These are phyloP conservation scores for Pogostemon cablin DNA, from an alignment of 257 asterid species.

Conservation along the genomic window DNA sequence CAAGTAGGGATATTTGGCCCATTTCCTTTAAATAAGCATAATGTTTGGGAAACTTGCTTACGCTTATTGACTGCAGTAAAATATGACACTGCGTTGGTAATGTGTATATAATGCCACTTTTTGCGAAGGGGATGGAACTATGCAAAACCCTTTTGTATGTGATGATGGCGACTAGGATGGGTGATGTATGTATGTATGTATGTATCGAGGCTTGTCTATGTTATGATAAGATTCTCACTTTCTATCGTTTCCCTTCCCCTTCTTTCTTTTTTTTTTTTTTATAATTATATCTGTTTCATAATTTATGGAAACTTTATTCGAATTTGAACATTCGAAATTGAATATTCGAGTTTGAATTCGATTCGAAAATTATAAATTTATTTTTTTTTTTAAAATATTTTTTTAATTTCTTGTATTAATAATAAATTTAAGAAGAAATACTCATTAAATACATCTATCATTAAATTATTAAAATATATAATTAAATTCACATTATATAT, in stretches of 20 bases:
- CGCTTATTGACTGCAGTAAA: neutral
- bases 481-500: too few relatives aligned
- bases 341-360: too few relatives aligned
- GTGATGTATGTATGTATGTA: neutral
- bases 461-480: too few relatives aligned
- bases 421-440: too few relatives aligned
- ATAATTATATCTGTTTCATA: too few relatives aligned
- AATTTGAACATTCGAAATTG: too few relatives aligned
- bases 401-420: too few relatives aligned
- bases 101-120: constrained; percentile 10
- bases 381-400: too few relatives aligned
- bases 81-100: constrained; percentile 10
- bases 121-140: constrained; percentile 1
- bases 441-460: too few relatives aligned
- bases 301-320: too few relatives aligned
- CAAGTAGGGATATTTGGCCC: neutral
- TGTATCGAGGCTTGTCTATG: neutral
- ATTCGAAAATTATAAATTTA: too few relatives aligned
- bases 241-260: neutral
- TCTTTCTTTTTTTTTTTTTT: too few relatives aligned
- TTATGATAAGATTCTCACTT: constrained; percentile 17
- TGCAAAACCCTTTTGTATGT: constrained; percentile 14
- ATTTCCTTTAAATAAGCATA: constrained; percentile 25
- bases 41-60: neutral
- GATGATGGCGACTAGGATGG: constrained; percentile 23